Conservation (phyloP, 176 grass and related monocot genomes). For the Ananas comosus region DNA sequence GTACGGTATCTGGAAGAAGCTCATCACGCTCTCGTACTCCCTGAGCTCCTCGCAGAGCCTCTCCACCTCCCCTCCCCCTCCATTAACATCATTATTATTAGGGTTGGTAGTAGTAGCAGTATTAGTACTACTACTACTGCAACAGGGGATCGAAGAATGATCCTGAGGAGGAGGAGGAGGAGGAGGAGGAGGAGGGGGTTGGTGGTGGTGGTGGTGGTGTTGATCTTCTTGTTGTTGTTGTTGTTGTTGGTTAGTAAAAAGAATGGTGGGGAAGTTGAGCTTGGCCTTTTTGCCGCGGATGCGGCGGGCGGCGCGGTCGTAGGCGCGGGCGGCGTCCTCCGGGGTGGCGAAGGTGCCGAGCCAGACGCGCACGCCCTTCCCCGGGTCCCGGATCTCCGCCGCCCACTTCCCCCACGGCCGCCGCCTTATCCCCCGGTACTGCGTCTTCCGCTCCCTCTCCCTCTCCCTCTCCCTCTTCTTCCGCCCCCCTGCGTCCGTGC, state of each 20-base stretch:
- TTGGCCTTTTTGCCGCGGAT: conserved; percentile 91
- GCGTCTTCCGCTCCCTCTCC: conserved; percentile 54
- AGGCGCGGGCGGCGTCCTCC: conserved; percentile 74
- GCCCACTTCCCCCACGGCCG: conserved; percentile 30
- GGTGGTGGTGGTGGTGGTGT: neutral
- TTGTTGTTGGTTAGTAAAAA: neutral
- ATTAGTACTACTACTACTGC: neutral
- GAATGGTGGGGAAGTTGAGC: conserved; percentile 68
- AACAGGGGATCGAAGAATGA: neutral
- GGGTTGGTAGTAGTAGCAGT: too few relatives aligned
- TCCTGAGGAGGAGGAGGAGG: neutral
- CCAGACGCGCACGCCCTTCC: conserved; percentile 25
- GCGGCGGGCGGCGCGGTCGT: conserved; percentile 74
- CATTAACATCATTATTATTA: neutral
- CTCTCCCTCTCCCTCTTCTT: conserved; percentile 16
- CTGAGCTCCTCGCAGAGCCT: conserved; percentile 70
- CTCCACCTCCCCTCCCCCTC: conserved; percentile 30
- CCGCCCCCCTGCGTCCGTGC: neutral
- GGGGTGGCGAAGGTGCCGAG: conserved; percentile 82
- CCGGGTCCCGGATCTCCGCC: conserved; percentile 7
- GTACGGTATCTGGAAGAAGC: conserved; percentile 73
- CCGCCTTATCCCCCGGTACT: conserved; percentile 59
- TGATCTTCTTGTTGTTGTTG: neutral
- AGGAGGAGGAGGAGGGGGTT: neutral
- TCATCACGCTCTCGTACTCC: conserved; percentile 87